Conservation (phyloP, 139 green algal genomes). For the Edaphochlamys debaryana region DNA sequence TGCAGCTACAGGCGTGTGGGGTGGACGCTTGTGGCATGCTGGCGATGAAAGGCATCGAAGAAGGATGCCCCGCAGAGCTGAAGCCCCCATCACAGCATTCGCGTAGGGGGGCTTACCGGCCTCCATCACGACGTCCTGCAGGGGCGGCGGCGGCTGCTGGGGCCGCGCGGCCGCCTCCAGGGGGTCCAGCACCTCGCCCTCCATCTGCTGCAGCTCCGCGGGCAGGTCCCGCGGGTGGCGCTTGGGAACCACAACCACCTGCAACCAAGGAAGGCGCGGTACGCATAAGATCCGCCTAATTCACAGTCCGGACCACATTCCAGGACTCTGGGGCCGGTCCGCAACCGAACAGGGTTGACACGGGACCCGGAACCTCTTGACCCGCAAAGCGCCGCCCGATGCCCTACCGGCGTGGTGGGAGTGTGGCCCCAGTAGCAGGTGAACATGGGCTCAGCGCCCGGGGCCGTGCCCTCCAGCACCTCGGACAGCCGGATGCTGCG, state of each 20-base stretch:
- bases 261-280: not conserved
- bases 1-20: too few relatives aligned
- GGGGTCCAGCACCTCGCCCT: constrained; percentile 17
- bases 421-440: constrained; percentile 43
- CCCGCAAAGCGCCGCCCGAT: too few relatives aligned
- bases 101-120: not conserved
- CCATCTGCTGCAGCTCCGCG: constrained; percentile 19
- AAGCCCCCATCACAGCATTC: too few relatives aligned
- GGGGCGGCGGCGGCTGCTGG: not conserved
- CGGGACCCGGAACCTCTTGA: too few relatives aligned
- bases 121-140: not conserved
- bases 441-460: constrained; percentile 29
- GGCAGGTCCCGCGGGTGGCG: constrained; percentile 27
- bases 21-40: too few relatives aligned
- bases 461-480: constrained; percentile 2
- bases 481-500: constrained; percentile 14
- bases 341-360: too few relatives aligned
- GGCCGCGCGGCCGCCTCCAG: not conserved
- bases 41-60: too few relatives aligned
- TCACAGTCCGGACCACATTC: too few relatives aligned
- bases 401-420: constrained; percentile 23
- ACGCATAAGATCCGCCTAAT: not conserved
- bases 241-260: constrained; percentile 41
- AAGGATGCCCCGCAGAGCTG: too few relatives aligned
- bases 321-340: too few relatives aligned